These are phyloP conservation scores for Populus hybrid DNA, from an alignment of 441 rosid genomes.

Conservation along the genomic window DNA sequence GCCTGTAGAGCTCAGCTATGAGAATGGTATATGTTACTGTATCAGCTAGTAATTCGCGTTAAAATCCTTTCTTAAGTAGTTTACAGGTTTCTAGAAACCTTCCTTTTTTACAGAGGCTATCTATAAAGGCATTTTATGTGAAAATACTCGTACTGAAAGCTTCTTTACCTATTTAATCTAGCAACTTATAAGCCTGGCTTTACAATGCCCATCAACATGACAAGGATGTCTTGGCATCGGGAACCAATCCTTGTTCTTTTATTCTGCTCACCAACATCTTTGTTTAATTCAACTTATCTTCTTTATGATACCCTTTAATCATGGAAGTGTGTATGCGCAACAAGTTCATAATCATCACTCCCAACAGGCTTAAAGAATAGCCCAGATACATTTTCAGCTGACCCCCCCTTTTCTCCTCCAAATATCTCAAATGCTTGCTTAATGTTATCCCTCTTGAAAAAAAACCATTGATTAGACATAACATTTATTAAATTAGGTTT, in stretches of 20 bases:
- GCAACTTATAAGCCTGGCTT: slow-evolving; percentile 68
- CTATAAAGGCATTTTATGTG: slow-evolving; percentile 52
- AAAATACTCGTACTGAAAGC: slow-evolving; percentile 60
- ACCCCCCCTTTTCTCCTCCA: slow-evolving; percentile 85
- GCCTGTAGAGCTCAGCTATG: slow-evolving; percentile 67
- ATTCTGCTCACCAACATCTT: slow-evolving; percentile 78
- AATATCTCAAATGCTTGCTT: slow-evolving; percentile 77
- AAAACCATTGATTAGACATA: slow-evolving; percentile 65
- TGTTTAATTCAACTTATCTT: slow-evolving; percentile 69
- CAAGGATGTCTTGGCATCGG: slow-evolving; percentile 70
- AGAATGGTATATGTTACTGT: slow-evolving; percentile 76
- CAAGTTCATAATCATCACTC: slow-evolving; percentile 74
- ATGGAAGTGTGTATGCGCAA: slow-evolving; percentile 76
- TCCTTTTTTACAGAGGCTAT: slow-evolving; percentile 61
- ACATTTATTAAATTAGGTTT: slow-evolving; percentile 74
- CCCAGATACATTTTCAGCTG: slow-evolving; percentile 88
- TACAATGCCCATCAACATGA: slow-evolving; percentile 70
- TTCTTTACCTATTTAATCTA: slow-evolving; percentile 56
- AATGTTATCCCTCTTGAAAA: slow-evolving; percentile 74
- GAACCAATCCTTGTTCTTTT: slow-evolving; percentile 74
- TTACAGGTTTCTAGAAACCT: slow-evolving; percentile 59
- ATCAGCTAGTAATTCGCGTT: slow-evolving; percentile 57
- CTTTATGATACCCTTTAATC: slow-evolving; percentile 82
- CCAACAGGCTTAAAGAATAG: slow-evolving; percentile 76
- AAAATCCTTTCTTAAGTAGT: slow-evolving; percentile 47